Conservation (phyloP, 176 grass and related monocot genomes). For the Leersia perrieri region DNA sequence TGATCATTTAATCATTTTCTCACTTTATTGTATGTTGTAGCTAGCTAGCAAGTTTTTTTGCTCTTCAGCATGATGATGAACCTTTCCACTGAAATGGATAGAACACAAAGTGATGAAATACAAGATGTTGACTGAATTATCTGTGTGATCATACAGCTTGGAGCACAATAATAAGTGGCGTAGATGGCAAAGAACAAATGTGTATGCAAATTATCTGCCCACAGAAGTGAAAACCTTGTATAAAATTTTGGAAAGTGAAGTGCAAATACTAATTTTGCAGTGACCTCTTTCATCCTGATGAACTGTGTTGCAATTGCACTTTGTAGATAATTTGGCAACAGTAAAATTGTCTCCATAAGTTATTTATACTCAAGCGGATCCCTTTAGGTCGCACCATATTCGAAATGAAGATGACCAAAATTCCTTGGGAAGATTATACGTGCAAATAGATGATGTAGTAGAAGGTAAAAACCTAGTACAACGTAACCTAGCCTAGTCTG, state of each 20-base stretch:
- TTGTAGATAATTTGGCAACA: neutral
- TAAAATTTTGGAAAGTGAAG: neutral
- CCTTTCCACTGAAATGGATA: neutral
- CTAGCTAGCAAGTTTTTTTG: neutral
- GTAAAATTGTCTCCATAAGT: neutral
- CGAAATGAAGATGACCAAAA: too few species aligned
- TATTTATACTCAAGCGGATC: neutral
- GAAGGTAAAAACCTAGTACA: neutral
- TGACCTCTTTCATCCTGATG: neutral
- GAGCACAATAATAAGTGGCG: neutral
- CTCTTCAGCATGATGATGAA: neutral
- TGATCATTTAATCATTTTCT: neutral
- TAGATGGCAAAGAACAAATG: neutral
- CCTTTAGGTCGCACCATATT: too few species aligned
- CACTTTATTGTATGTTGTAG: neutral
- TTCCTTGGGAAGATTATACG: neutral
- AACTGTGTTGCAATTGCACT: neutral
- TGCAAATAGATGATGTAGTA: neutral
- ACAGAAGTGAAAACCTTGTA: neutral
- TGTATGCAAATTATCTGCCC: neutral
- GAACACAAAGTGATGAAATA: neutral
- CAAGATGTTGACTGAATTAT: neutral
- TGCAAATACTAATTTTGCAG: neutral
- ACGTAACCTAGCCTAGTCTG: too few species aligned
- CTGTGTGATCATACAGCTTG: neutral